Base-by-base conservation (phyloP, 306 rosid species). In the Castanea crenata region DNA sequence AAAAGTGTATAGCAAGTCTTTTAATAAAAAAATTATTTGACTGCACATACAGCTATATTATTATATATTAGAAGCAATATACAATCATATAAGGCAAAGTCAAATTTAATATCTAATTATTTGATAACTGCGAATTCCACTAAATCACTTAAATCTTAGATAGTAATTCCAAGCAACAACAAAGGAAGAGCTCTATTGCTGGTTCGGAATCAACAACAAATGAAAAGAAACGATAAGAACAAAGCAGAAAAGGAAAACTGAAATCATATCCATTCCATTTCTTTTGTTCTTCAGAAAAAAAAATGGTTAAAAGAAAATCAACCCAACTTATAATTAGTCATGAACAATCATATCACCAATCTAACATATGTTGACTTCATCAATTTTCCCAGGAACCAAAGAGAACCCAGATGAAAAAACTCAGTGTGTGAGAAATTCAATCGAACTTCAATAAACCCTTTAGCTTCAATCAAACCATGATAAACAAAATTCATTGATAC, bases 351-450 rank as follows among this genome's bases (percentile, higher is more conserved):
- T 14, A 32, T 27, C 38, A 27, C 18, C 15, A 14, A 34, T 14
- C 67, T 55, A 14, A 34, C 8, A 61, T 65, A 18, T 19, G 11
- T 18, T 23, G 41, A 57, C 67, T 55, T 55, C 13, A 35, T 21
- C 16, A 44, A 19, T 23, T 74, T 31, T n/a, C 63, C 19, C 25
- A 14, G 15, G 54, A 57, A 55, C 6, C 31, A 83, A 72, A 61
- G 23, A 68, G 64, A 84, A 73, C 78, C 89, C 80, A 74, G 69
- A 59, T 75, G 79, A 71, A 65, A 74, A 58, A 72, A 77, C 86
- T 82, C 69, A 77, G 77, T 12, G 23, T 71, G 74, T 54, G 46
- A 69, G 46, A 23, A 32, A 58, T 21, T 21, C 23, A 21, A 21
- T 21, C 23, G 23, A 21, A 21, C 23, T 21, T 21, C 23, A 21